A percentile compares a stretch with the other conserved stretches of the same genome.
Evolutionary conservation across 805 yeast species (phyloP).

Genomic region (Debaryomyces maramus): DNA sequence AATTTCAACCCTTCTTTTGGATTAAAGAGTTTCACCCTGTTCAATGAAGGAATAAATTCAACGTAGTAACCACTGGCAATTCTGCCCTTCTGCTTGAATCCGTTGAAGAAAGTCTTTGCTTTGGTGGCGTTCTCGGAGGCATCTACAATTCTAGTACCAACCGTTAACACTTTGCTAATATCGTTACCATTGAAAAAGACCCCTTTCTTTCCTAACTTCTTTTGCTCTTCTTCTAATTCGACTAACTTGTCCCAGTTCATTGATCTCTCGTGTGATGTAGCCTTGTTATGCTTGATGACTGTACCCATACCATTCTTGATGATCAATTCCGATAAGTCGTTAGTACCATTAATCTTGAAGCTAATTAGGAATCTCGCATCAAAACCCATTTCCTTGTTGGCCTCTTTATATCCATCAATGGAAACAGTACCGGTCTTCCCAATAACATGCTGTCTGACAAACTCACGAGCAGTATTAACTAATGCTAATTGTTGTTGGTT

Average conservation of each 20-base stretch:
- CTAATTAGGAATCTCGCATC: slow-evolving; percentile 70
- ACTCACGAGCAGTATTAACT: slow-evolving; percentile 70
- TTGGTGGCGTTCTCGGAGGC: slow-evolving; percentile 74
- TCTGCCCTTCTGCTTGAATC: slow-evolving; percentile 63
- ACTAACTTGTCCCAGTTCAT: slow-evolving; percentile 74
- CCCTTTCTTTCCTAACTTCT: slow-evolving; percentile 55
- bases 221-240: slow-evolving; percentile 66
- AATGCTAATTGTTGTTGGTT: slow-evolving; percentile 46
- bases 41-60: slow-evolving; percentile 69
- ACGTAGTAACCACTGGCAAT: slow-evolving; percentile 61
- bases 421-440: slow-evolving; percentile 67
- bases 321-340: slow-evolving; percentile 60
- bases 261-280: slow-evolving; percentile 64
- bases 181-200: slow-evolving; percentile 50
- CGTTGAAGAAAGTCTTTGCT: slow-evolving; percentile 71
- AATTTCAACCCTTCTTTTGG: slow-evolving; percentile 73
- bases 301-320: slow-evolving; percentile 70
- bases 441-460: slow-evolving; percentile 62
- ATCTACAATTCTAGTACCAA: slow-evolving; percentile 65
- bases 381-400: slow-evolving; percentile 51
- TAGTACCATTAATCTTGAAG: slow-evolving; percentile 49
- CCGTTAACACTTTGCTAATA: slow-evolving; percentile 48
- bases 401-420: slow-evolving; percentile 65
- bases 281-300: slow-evolving; percentile 77
- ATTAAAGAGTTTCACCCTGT: slow-evolving; percentile 61